Conservation (phyloP, 2,329 filamentous ascomycete genomes). For the Colletotrichum plurivorum region DNA sequence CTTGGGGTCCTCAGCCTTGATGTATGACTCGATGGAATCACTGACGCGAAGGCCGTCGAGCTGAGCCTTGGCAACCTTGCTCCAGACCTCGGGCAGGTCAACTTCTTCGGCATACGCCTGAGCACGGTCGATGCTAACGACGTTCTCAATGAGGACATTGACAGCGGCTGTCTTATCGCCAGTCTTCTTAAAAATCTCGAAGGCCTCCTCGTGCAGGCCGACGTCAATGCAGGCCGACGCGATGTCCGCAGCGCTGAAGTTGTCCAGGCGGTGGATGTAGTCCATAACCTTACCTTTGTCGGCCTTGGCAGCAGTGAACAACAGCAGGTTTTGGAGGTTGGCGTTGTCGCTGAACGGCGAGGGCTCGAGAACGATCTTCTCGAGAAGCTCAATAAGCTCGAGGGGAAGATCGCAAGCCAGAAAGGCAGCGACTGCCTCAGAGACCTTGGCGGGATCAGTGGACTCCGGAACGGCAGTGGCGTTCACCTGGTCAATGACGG, state of each 20-base stretch:
- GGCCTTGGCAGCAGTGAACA: constrained; percentile 96
- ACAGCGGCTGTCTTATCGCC: constrained; percentile 89
- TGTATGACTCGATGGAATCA: constrained; percentile 97
- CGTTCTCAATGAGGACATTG: constrained; percentile 93
- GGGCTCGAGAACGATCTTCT: constrained; percentile 99
- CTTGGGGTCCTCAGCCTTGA: constrained; percentile 91
- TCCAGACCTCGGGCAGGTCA: constrained; percentile 96
- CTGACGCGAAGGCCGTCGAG: constrained; percentile 93
- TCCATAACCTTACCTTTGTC: constrained; percentile 96
- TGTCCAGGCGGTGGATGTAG: constrained; percentile 92
- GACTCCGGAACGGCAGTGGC: constrained; percentile 95
- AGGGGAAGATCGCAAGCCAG: constrained; percentile 90
- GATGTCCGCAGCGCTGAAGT: constrained; percentile 93
- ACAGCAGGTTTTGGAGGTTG: constrained; percentile 94
- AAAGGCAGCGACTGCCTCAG: constrained; percentile 93
- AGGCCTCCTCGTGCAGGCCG: constrained; percentile 95
- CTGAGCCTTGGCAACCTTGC: constrained; percentile 97
- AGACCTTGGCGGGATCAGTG: constrained; percentile 93
- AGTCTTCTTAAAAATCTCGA: constrained; percentile 99
- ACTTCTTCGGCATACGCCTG: constrained; percentile 96
- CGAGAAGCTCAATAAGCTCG: constrained; percentile 95
- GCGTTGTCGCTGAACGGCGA: constrained; percentile 98
- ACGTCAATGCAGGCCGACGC: constrained; percentile 94
- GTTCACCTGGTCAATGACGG: constrained; percentile 95
- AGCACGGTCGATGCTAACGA: constrained; percentile 97